Conservation (phyloP, 169 alveolate species). For the Toxoplasma gondii region DNA sequence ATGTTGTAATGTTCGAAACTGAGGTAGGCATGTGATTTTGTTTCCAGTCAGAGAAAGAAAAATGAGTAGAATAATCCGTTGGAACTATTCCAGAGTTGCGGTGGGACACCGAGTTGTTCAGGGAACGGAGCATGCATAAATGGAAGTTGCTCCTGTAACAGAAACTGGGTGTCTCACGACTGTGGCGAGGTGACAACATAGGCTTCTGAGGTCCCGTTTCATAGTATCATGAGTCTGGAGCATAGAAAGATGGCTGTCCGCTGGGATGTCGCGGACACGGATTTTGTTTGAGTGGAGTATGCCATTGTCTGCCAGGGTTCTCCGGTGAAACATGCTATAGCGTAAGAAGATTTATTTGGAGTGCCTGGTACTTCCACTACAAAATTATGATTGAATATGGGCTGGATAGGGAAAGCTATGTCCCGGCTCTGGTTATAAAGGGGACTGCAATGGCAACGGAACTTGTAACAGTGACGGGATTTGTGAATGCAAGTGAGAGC, state of each 20-base stretch:
- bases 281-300: conserved; percentile 50
- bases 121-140: conserved; percentile 55
- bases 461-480: conserved; percentile 41
- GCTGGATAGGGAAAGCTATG: conserved; percentile 30
- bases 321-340: conserved; percentile 54
- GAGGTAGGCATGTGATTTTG: conserved; percentile 23
- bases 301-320: conserved; percentile 58
- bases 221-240: background rate
- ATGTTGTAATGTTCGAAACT: conserved; percentile 26
- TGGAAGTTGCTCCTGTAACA: conserved; percentile 53
- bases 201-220: background rate
- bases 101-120: conserved; percentile 42
- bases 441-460: conserved; percentile 62
- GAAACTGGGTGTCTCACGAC: conserved; percentile 54
- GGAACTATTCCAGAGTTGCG: conserved; percentile 39
- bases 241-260: conserved; percentile 48
- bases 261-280: conserved; percentile 56
- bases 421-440: conserved; percentile 55
- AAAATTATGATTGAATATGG: background rate
- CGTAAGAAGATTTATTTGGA: background rate
- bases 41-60: background rate
- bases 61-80: background rate
- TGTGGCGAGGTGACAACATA: conserved; percentile 59
- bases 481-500: conserved; percentile 60
- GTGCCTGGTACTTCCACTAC: background rate